phyloP scores from a whole-genome alignment of 768 basidiomycete genomes.

The Lactifluus pinguis region DNA sequence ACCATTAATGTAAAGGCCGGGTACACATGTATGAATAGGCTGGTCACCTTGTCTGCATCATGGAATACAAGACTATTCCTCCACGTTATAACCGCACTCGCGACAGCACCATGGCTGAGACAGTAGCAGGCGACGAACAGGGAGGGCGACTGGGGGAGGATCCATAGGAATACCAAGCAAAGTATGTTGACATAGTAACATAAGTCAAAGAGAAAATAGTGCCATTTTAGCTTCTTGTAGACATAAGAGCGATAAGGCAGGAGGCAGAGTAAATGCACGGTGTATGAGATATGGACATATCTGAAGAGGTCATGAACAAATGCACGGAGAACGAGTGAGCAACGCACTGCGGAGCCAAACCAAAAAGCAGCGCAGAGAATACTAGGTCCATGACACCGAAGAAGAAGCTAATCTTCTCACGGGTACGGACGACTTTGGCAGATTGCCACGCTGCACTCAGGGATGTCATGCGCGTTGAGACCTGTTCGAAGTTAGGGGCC shows the following conservation, averaged over 20 bases:
- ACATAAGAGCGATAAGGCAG: constrained; percentile 74
- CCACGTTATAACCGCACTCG: constrained; percentile 96
- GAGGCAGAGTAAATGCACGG: constrained; percentile 64
- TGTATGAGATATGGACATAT: constrained; percentile 87
- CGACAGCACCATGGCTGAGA: constrained; percentile 82
- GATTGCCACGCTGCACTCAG: constrained; percentile 88
- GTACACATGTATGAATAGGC: constrained; percentile 92
- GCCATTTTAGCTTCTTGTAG: constrained; percentile 91
- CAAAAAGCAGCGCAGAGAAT: constrained; percentile 77
- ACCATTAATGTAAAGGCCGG: constrained; percentile 86
- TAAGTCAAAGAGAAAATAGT: constrained; percentile 88
- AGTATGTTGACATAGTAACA: constrained; percentile 93
- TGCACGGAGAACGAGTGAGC: not conserved
- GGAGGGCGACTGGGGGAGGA: constrained; percentile 64
- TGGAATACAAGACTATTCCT: constrained; percentile 98
- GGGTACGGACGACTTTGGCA: constrained; percentile 73
- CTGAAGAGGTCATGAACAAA: constrained; percentile 31
- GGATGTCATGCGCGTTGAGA: constrained; percentile 68
- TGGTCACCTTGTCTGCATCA: constrained; percentile 92
- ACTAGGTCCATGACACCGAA: constrained; percentile 88
- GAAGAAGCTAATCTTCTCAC: constrained; percentile 86
- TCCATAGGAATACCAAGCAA: constrained; percentile 87
- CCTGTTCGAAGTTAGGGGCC: constrained; percentile 33
- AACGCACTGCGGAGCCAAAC: constrained; percentile 76
- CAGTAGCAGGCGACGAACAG: constrained; percentile 92